A percentile compares a stretch with the other conserved stretches of the same genome.
Conservation (phyloP, 108 stramenopile species). For the Skeletonema potamos region DNA sequence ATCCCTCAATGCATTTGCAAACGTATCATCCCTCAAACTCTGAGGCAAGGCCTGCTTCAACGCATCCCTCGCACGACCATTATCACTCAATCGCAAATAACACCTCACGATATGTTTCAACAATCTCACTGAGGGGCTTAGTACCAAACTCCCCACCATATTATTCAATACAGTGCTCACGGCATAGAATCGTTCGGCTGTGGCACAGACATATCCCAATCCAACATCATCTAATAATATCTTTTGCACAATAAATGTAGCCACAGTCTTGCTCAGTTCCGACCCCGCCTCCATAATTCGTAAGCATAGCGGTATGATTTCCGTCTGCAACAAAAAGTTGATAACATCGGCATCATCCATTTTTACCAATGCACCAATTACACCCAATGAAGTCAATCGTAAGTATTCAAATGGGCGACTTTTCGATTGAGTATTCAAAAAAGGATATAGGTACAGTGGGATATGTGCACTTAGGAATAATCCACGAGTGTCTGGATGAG, state of each 20-base stretch:
- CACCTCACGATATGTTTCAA: slow-evolving; percentile 99
- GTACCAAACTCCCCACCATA: slow-evolving; percentile 90
- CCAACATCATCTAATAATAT: slow-evolving; percentile 97
- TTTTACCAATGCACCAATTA: slow-evolving; percentile 99
- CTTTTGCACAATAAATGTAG: slow-evolving; percentile 99
- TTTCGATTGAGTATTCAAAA: slow-evolving; percentile 96
- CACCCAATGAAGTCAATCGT: slow-evolving; percentile 95
- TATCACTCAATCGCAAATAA: slow-evolving; percentile 94
- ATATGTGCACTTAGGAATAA: slow-evolving; percentile 95
- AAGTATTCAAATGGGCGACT: slow-evolving; percentile 97
- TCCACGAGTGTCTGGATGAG: slow-evolving; percentile 93
- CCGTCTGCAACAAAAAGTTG: slow-evolving; percentile 95
- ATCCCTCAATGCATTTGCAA: slow-evolving; percentile 74
- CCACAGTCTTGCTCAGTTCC: slow-evolving; percentile 97
- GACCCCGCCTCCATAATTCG: slow-evolving; percentile 93
- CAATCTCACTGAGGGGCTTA: slow-evolving; percentile 88
- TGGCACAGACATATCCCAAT: slow-evolving; percentile 97
- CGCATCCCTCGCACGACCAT: slow-evolving; percentile 93
- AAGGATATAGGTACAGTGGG: slow-evolving; percentile 98
- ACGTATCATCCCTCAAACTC: slow-evolving; percentile 89
- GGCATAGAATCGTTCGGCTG: slow-evolving; percentile 98
- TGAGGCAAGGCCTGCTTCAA: slow-evolving; percentile 91
- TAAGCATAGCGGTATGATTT: slow-evolving; percentile 83
- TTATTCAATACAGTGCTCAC: slow-evolving; percentile 92
- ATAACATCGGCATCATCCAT: slow-evolving; percentile 98